Base-by-base conservation (phyloP, 1,284 basidiomycete species). In the Grifola frondosa region DNA sequence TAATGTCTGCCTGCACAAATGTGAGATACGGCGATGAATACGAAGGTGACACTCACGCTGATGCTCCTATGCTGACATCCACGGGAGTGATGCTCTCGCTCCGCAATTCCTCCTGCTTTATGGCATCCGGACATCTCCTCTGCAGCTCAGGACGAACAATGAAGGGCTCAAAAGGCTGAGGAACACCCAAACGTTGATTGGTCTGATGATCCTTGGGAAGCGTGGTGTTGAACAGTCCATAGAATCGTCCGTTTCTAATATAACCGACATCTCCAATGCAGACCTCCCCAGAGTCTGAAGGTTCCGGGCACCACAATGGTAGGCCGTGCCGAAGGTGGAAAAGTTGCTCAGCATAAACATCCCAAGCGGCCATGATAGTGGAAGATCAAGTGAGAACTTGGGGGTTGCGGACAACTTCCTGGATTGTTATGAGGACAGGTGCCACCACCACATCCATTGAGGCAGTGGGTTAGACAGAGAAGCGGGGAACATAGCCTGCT, bases 221-320 rank as follows among this genome's bases (percentile, higher is more conserved):
- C 44, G 37, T 37, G n/a, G 57, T 50, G 29, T 61, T 63, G 50
- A 63, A 65, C 6, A 64, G 40, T 16, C 55, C 58, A 20, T 46
- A 32, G 37, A 64, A 65, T 13, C 23, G 44, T 10, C 61, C 62
- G 15, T 55, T 46, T 4, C 51, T 46, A 17, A 63, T 32, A 20
- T 50, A 51, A 4, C 61, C 61, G 3, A 64, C 59, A 41, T 64
- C 62, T n/a, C 61, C 62, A 15, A 64, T 50, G 6, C 39, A 34
- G 3, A 57, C 33, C 23, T 49, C 50, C 9, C 44, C 46, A 25
- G 30, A 23, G 1, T 34, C 9, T 1, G 42, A 15, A 12, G 57
- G 57, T 17, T 50, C 47, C 1, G 58, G 58, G 12, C 43, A 7
- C 56, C 56, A 59, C 9, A 59, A 48, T 5, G 58, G 48, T 19